Conservation (phyloP, 139 green algal species). For the Closterium sp. region DNA sequence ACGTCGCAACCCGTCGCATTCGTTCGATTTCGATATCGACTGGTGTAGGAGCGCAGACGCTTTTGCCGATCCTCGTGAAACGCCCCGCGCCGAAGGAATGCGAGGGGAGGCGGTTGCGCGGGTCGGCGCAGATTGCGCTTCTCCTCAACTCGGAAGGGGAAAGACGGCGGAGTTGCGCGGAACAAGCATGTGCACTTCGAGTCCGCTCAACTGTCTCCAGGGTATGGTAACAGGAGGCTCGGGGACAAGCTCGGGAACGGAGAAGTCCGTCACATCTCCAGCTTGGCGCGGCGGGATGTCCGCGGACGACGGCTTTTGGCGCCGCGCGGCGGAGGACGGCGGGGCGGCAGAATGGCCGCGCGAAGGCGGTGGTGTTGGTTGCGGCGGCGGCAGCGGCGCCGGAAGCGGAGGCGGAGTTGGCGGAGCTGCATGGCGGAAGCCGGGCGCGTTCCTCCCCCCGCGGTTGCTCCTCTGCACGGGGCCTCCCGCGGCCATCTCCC, state of each 20-base stretch:
- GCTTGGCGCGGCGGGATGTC: neutral
- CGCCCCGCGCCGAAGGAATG: neutral
- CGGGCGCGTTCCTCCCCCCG: neutral
- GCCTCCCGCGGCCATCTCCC: neutral
- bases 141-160: neutral
- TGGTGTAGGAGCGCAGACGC: neutral
- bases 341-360: neutral
- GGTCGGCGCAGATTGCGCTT: neutral
- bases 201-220: neutral
- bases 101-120: neutral
- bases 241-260: too few relatives aligned
- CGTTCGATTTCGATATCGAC: neutral
- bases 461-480: neutral
- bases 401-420: too few relatives aligned
- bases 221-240: neutral
- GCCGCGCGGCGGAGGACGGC: neutral
- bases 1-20: neutral
- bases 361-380: too few relatives aligned
- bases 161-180: neutral
- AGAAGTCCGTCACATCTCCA: neutral
- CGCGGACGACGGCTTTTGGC: neutral
- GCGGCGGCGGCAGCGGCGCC: too few relatives aligned
- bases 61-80: neutral
- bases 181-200: neutral
- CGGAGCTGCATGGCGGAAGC: neutral